phyloP scores from a whole-genome alignment of 345 rosid genomes.

The Viola odorata region DNA sequence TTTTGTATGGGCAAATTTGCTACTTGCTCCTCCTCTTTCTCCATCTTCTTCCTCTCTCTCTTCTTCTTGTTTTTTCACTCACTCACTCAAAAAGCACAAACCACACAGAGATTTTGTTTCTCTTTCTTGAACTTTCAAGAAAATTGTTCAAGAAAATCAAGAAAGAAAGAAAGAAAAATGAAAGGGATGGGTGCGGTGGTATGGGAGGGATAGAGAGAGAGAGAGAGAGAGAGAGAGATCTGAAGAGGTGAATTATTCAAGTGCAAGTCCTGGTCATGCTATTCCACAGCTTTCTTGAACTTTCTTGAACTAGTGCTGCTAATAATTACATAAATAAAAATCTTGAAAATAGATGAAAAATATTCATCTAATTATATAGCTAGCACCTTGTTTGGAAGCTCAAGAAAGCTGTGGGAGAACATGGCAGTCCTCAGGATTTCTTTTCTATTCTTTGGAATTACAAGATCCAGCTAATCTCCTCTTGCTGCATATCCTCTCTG shows the following conservation, averaged over 20 bases:
- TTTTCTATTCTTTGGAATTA: neutral
- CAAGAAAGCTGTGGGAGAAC: conserved; percentile 89
- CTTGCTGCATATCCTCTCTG: neutral
- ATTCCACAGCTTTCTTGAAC: conserved; percentile 97
- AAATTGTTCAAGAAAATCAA: neutral
- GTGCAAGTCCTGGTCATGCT: conserved; percentile 57
- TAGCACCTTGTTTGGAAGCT: conserved; percentile 33
- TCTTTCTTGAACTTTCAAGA: neutral
- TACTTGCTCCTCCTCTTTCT: neutral
- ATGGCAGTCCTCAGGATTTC: conserved; percentile 48
- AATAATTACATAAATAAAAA: no score
- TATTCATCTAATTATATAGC: neutral
- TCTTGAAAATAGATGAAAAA: neutral
- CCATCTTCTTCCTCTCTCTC: conserved; percentile 3
- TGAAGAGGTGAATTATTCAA: conserved; percentile 10
- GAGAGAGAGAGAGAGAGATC: conserved; percentile 17
- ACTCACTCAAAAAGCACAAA: neutral
- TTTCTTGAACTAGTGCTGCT: conserved; percentile 19
- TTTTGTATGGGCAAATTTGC: conserved; percentile 19
- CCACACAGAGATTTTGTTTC: neutral
- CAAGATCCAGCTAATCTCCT: conserved; percentile 1
- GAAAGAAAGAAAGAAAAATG: neutral
- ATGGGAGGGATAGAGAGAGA: neutral
- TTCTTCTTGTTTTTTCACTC: conserved; percentile 8
- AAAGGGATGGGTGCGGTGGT: neutral